Conservation (phyloP, 306 rosid species). For the Prosopis cineraria region DNA sequence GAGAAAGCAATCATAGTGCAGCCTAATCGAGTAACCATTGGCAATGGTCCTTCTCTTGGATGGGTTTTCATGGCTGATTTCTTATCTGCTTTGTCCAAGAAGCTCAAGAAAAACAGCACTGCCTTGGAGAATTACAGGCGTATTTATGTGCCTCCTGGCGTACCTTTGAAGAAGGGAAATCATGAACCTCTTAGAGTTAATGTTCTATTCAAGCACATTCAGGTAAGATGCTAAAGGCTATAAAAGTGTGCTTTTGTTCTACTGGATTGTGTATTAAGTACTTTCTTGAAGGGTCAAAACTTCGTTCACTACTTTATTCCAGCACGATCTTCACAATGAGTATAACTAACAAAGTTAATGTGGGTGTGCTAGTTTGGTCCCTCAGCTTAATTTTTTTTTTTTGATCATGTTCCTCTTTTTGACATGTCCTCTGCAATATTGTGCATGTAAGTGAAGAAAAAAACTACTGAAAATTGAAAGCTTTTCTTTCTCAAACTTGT, state of each 20-base stretch:
- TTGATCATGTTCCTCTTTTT: not conserved
- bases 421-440: not conserved
- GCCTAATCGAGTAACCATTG: constrained; percentile 55
- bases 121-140: constrained; percentile 58
- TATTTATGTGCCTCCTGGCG: constrained; percentile 56
- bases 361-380: not conserved
- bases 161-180: constrained; percentile 44
- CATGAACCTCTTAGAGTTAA: constrained; percentile 59
- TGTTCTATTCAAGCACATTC: constrained; percentile 62
- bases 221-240: constrained; percentile 38
- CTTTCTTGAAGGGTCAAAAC: not conserved
- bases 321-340: not conserved
- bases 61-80: constrained; percentile 72
- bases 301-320: not conserved
- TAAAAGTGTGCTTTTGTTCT: not conserved
- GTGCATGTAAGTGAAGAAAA: not conserved
- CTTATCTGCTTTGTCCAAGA: constrained; percentile 55
- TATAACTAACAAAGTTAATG: not conserved
- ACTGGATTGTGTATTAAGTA: not conserved
- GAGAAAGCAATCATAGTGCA: constrained; percentile 54
- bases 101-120: constrained; percentile 48
- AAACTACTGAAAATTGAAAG: not conserved
- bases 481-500: not conserved
- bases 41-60: constrained; percentile 62
- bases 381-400: not conserved